phyloP scores from a whole-genome alignment of 352 stramenopile genomes.

The Paralagenidium karlingii region DNA sequence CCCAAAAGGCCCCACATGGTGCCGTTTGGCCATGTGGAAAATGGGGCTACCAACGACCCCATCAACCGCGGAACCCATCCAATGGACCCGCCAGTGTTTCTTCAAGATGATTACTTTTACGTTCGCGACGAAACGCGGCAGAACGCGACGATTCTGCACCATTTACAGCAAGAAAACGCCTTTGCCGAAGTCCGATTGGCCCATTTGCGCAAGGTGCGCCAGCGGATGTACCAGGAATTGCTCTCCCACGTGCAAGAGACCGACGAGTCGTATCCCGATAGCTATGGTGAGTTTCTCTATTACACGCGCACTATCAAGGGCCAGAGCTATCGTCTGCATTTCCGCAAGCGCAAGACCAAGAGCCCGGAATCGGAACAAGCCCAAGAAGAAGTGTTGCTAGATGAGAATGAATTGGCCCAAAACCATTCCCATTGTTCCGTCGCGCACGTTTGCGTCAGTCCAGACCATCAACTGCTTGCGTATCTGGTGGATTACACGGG shows the following conservation, averaged over 20 bases:
- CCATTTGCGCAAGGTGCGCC: slow-evolving; percentile 70
- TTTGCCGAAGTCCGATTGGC: slow-evolving; percentile 82
- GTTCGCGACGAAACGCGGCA: slow-evolving; percentile 89
- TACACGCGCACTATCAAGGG: slow-evolving; percentile 84
- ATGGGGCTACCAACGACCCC: too few relatives aligned
- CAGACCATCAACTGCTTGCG: slow-evolving; percentile 84
- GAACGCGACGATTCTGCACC: slow-evolving; percentile 84
- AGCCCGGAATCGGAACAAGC: slow-evolving; percentile 29
- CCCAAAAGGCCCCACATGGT: slow-evolving; percentile 71
- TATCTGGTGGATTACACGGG: slow-evolving; percentile 92
- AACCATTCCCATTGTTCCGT: slow-evolving; percentile 79
- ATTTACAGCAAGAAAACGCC: slow-evolving; percentile 89
- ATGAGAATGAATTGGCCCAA: slow-evolving; percentile 89
- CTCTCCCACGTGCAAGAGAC: slow-evolving; percentile 86
- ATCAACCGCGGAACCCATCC: slow-evolving; percentile 76
- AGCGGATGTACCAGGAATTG: slow-evolving; percentile 90
- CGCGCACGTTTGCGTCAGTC: slow-evolving; percentile 61
- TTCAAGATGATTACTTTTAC: slow-evolving; percentile 94
- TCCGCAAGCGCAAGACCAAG: slow-evolving; percentile 64
- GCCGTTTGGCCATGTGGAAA: slow-evolving; percentile 58
- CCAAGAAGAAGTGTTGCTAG: slow-evolving; percentile 86
- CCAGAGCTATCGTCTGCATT: slow-evolving; percentile 68
- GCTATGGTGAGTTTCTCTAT: slow-evolving; percentile 74
- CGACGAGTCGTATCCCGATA: slow-evolving; percentile 72
- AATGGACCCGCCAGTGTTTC: slow-evolving; percentile 80